These are phyloP conservation scores for Cornus suecica DNA, from an alignment of 148 eudicot genomes.

Conservation along the genomic window DNA sequence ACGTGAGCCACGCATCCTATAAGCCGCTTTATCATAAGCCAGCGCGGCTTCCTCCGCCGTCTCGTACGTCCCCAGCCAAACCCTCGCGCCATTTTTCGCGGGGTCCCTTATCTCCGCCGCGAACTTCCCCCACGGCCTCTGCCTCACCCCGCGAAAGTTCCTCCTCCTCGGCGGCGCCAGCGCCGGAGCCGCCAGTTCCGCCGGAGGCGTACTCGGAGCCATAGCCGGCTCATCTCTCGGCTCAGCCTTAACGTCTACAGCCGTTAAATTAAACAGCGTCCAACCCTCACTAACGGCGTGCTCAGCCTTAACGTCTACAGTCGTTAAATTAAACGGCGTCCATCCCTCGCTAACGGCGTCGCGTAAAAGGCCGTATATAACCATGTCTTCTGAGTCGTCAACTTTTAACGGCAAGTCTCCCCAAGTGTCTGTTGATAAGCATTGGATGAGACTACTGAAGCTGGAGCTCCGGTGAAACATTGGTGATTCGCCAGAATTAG, in stretches of 20 bases:
- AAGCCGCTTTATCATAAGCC: constrained; percentile 61
- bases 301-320: constrained; percentile 31
- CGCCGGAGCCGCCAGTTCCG: constrained; percentile 3
- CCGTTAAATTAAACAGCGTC: constrained; percentile 31
- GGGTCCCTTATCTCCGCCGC: constrained; percentile 66
- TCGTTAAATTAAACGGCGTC: constrained; percentile 36
- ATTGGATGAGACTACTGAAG: constrained; percentile 33
- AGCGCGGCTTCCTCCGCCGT: constrained; percentile 59
- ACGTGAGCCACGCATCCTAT: constrained; percentile 50
- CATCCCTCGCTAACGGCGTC: constrained; percentile 45
- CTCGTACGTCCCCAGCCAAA: constrained; percentile 66
- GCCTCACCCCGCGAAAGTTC: constrained; percentile 55
- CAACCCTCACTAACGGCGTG: constrained; percentile 42
- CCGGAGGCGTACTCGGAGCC: not conserved
- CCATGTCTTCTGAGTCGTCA: constrained; percentile 47
- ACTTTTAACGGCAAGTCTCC: constrained; percentile 51
- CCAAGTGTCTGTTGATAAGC: constrained; percentile 42
- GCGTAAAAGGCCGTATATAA: constrained; percentile 35
- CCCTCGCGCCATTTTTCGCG: constrained; percentile 60
- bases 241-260: not conserved
- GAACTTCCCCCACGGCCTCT: constrained; percentile 62
- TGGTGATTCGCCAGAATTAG: constrained; percentile 11
- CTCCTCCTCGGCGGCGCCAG: constrained; percentile 26
- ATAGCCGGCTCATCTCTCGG: constrained; percentile 7
- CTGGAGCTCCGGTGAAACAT: constrained; percentile 35